Conservation (phyloP, 2,329 filamentous ascomycete species). For the Fonsecaea pugnacius region DNA sequence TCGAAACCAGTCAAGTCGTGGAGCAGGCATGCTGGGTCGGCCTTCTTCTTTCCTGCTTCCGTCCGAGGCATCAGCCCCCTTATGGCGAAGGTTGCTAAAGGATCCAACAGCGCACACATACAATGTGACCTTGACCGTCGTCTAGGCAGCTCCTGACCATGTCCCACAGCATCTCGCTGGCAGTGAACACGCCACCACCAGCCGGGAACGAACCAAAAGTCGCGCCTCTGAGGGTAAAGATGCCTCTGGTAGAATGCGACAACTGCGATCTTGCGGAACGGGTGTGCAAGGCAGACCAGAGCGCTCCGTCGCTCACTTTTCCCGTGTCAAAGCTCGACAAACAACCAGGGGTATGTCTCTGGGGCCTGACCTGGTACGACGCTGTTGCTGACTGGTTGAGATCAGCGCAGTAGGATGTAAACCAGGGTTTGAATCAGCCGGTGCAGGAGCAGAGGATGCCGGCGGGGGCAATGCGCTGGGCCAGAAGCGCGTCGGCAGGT, state of each 20-base stretch:
- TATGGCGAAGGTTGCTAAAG: too few species aligned
- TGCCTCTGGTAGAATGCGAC: background rate
- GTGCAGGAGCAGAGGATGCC: too few species aligned
- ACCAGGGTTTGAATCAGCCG: too few species aligned
- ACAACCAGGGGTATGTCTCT: too few species aligned
- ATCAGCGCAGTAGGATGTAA: too few species aligned
- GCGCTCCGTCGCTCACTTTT: background rate
- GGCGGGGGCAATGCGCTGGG: too few species aligned
- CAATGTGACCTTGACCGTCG: constrained; percentile 2
- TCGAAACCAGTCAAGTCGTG: constrained; percentile 1
- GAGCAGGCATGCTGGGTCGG: background rate
- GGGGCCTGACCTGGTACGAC: too few species aligned
- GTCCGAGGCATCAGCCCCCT: too few species aligned
- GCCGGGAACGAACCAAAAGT: background rate
- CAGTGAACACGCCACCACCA: background rate
- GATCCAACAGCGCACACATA: background rate
- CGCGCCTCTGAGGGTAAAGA: background rate
- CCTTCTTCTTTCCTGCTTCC: constrained; percentile 3
- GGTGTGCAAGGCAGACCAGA: background rate
- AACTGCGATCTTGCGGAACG: background rate
- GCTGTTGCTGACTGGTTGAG: too few species aligned
- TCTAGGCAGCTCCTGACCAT: constrained; percentile 4
- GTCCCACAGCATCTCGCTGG: constrained; percentile 3
- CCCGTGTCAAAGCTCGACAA: background rate
- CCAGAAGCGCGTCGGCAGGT: too few species aligned